Evolutionary conservation across 495 filamentous ascomycete species (phyloP).

Genomic region (Trichoderma virens): DNA sequence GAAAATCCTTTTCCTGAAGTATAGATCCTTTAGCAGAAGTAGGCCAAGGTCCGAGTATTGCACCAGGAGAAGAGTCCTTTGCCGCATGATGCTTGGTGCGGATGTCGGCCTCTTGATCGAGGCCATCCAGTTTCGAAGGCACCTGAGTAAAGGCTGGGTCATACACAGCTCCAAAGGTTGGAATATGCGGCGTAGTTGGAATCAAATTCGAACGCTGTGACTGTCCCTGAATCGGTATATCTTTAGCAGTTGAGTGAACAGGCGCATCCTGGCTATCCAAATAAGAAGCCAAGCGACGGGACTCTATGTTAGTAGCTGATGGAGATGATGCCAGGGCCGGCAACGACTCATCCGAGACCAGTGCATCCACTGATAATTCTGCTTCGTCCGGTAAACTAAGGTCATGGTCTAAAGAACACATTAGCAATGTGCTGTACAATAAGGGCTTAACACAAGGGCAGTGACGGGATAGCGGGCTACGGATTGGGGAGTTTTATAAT

Average conservation of each 20-base stretch:
- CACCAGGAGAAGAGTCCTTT: background rate
- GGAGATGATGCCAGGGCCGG: background rate
- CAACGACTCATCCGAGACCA: conserved; percentile 43
- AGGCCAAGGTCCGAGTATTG: background rate
- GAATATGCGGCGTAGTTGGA: background rate
- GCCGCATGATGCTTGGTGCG: background rate
- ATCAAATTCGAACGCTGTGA: background rate
- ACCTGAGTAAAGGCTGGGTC: background rate
- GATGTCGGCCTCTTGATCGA: background rate
- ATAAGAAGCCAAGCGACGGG: background rate
- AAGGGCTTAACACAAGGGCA: conserved; percentile 17
- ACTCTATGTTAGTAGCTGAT: background rate
- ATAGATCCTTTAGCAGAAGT: background rate
- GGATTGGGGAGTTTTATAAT: conserved; percentile 19
- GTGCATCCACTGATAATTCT: conserved; percentile 46
- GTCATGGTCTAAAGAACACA: conserved; percentile 37
- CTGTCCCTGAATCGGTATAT: background rate
- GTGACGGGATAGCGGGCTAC: background rate
- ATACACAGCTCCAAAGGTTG: background rate
- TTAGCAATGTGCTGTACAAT: conserved; percentile 29
- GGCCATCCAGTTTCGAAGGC: background rate
- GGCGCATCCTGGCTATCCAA: background rate
- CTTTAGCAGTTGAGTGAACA: background rate
- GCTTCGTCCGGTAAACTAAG: conserved; percentile 44
- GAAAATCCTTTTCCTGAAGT: conserved; percentile 50